Percentiles rank a stretch among this genome's conserved stretches.
Evolutionary conservation across 1,284 basidiomycete genomes (phyloP).

Genomic region (Neolentinus lepideus): DNA sequence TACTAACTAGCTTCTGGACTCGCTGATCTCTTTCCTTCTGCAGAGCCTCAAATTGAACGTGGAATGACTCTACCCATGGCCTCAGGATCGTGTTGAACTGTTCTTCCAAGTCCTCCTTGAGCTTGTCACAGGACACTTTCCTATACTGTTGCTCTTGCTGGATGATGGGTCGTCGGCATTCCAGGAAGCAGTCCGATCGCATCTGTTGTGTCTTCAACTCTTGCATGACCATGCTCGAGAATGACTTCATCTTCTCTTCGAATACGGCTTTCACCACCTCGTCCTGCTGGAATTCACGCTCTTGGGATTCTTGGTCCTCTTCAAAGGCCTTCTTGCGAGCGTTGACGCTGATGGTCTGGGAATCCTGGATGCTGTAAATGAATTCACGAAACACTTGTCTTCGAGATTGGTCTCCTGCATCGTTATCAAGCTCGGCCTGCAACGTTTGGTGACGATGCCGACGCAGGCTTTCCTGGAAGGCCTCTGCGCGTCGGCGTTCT

Average conservation of each 20-base stretch:
- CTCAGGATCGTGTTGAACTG: not conserved
- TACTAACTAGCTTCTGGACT: not conserved
- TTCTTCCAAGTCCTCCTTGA: not conserved
- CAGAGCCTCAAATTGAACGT: not conserved
- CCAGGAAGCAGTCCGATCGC: not conserved
- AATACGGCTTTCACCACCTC: not conserved
- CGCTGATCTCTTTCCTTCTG: not conserved
- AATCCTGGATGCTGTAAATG: not conserved
- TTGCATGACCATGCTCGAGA: not conserved
- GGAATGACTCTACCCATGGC: not conserved
- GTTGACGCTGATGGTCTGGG: not conserved
- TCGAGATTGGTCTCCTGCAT: not conserved
- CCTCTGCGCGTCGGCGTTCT: not conserved
- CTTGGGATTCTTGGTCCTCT: not conserved
- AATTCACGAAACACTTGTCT: not conserved
- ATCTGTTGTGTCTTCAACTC: not conserved
- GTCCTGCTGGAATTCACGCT: not conserved
- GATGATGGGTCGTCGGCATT: not conserved
- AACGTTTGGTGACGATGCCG: not conserved
- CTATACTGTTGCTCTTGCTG: not conserved
- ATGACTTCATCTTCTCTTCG: not conserved
- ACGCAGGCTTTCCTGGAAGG: not conserved
- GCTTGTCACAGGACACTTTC: not conserved
- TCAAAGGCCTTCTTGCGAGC: not conserved
- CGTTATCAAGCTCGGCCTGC: not conserved